Evolutionary conservation across 2,329 filamentous ascomycete species (phyloP), one percentile per base, ranked within the genome.

Genomic region (Plectosphaerella sp.): DNA sequence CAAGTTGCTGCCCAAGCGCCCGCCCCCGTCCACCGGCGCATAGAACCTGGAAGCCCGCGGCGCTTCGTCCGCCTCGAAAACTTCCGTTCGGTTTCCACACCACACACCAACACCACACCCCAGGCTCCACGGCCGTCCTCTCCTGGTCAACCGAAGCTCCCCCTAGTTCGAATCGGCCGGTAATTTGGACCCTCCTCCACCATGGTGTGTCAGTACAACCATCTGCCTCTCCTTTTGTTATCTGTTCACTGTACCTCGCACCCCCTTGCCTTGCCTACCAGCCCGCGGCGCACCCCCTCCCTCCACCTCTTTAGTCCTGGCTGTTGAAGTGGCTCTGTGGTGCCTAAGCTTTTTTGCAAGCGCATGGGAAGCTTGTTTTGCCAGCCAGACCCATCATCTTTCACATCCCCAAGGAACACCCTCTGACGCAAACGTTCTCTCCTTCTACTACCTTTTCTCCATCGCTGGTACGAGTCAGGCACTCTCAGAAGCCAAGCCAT

Each of bases 191-290:
- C 28, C 28, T 41, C n/a, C 15, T 16, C 37, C 49, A 48, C 28
- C 20, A 57, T 57, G 55, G 52, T 57, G 37, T 56, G 55, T 57
- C 52, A 57, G 55, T 57, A 52, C 43, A 20, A 16, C 22, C 11
- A 33, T 36, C 6, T 28, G 25, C 52, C 10, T 28, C 12, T 24
- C 39, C n/a, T 49, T 18, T 43, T 52, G 15, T 28, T 7, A n/a
- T 16, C 37, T 33, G 15, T 9, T 25, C 47, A 18, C 7, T 25
- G 28, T 35, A 14, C 45, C 6, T 36, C 4, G 18, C 41, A 20
- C 41, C 18, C 10, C 16, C 16, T 6, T 43, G 37, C 16, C 16
- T 43, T 8, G 4, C 41, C 5, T 43, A 20, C 16, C 41, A 2
- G n/a, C 41, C 16, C 41, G 5, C 22, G 22, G 22, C 22, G 22